These are phyloP conservation scores for Sclerotinia nivalis DNA, from an alignment of 2,329 filamentous ascomycete genomes.

Conservation along the genomic window DNA sequence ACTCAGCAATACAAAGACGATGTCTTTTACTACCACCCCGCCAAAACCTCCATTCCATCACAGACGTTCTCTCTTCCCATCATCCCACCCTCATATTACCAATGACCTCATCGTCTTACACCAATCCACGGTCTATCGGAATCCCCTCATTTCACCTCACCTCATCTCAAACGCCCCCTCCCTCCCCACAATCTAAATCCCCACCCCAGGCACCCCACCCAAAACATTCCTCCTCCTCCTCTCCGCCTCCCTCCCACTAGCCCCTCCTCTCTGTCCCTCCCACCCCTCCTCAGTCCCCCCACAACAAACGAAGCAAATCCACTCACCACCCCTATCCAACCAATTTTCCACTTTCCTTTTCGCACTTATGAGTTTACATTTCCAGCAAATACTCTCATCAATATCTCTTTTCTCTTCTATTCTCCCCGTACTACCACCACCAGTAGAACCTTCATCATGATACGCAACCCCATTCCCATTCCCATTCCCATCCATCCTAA, in stretches of 20 bases:
- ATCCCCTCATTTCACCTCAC: background rate
- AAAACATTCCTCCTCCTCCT: conserved; percentile 16
- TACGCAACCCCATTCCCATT: background rate
- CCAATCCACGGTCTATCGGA: no score
- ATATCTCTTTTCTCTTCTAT: background rate
- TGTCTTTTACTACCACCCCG: background rate
- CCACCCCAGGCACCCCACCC: conserved; percentile 3
- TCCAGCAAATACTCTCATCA: conserved; percentile 32
- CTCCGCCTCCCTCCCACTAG: background rate
- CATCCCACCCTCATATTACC: background rate
- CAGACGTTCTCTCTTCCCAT: background rate
- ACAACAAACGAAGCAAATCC: conserved; percentile 36
- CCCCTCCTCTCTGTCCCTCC: background rate
- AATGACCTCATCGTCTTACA: background rate
- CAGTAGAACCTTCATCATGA: no score
- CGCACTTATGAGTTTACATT: conserved; percentile 32
- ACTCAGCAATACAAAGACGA: background rate
- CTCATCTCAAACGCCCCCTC: no score
- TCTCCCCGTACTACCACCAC: background rate
- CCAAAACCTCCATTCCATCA: background rate
- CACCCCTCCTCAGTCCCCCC: conserved; percentile 33
- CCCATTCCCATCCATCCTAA: background rate
- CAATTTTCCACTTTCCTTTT: conserved; percentile 32
- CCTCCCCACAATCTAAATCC: background rate
- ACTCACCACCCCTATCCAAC: conserved; percentile 28